phyloP scores from a whole-genome alignment of 208 protist genomes.

The Phytomonas serpens region DNA sequence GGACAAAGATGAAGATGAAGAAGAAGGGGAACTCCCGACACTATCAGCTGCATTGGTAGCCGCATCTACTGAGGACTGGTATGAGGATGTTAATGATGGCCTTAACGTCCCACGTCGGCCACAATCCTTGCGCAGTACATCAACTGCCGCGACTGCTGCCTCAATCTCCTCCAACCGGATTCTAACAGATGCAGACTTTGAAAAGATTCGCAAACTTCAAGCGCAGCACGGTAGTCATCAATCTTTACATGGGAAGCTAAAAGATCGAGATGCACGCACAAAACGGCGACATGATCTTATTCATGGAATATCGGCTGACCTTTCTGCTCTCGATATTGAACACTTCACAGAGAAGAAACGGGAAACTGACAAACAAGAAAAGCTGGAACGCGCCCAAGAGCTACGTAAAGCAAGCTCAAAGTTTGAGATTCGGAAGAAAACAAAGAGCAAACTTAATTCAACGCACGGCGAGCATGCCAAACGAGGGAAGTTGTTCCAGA shows the following conservation, averaged over 20 bases:
- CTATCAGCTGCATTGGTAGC: slow-evolving; percentile 19
- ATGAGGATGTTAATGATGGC: slow-evolving; percentile 43
- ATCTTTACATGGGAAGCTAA: slow-evolving; percentile 65
- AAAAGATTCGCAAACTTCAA: slow-evolving; percentile 71
- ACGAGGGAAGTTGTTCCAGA: slow-evolving; percentile 85
- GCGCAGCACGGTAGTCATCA: slow-evolving; percentile 58
- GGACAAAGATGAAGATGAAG: slow-evolving; percentile 25
- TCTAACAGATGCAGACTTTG: slow-evolving; percentile 79
- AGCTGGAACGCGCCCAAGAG: slow-evolving; percentile 78
- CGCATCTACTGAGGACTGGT: slow-evolving; percentile 38
- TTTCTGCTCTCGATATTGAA: slow-evolving; percentile 77
- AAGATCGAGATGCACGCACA: slow-evolving; percentile 40
- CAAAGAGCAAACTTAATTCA: slow-evolving; percentile 87
- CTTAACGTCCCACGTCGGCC: slow-evolving; percentile 5
- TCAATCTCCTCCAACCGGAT: slow-evolving; percentile 52
- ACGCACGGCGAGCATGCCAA: slow-evolving; percentile 83
- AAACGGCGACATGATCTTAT: slow-evolving; percentile 62
- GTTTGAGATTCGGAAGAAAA: slow-evolving; percentile 86
- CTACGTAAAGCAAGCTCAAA: slow-evolving; percentile 68
- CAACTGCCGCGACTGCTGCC: slow-evolving; percentile 5
- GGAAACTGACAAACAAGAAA: slow-evolving; percentile 68
- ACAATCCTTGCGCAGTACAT: not conserved
- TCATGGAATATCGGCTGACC: slow-evolving; percentile 68
- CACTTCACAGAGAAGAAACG: slow-evolving; percentile 81
- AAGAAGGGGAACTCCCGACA: slow-evolving; percentile 24